A percentile compares a stretch with the other conserved stretches of the same genome.
phyloP scores from a whole-genome alignment of 108 stramenopile species.

The Skeletonema costatum region DNA sequence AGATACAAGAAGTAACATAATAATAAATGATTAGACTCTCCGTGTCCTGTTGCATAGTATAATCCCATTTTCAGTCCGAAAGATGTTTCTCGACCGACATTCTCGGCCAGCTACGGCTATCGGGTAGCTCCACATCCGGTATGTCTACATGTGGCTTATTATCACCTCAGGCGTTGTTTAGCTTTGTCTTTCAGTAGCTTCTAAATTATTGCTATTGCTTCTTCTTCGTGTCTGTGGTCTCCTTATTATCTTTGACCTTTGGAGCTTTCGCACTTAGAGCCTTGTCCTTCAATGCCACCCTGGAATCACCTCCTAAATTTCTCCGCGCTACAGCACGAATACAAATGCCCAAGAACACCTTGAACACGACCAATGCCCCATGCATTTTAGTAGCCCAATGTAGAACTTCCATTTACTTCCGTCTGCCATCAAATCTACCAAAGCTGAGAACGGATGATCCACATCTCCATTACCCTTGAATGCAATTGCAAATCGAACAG shows the following conservation, averaged over 20 bases:
- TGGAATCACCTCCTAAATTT: conserved; percentile 29
- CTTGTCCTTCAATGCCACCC: not conserved
- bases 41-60: too few relatives aligned
- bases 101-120: too few relatives aligned
- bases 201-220: not conserved
- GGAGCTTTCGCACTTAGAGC: not conserved
- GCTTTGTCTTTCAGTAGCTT: not conserved
- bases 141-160: too few relatives aligned
- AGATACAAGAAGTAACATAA: too few relatives aligned
- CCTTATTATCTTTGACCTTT: not conserved
- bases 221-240: not conserved
- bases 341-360: conserved; percentile 25
- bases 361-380: conserved; percentile 31
- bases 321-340: conserved; percentile 28
- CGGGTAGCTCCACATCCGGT: too few relatives aligned
- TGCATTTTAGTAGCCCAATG: conserved; percentile 7
- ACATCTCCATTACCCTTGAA: conserved; percentile 26
- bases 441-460: conserved; percentile 31
- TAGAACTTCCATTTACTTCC: conserved; percentile 34
- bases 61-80: too few relatives aligned
- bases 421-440: conserved; percentile 29
- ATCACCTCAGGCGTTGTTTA: too few relatives aligned
- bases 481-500: conserved; percentile 62
- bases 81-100: too few relatives aligned
- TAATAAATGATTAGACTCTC: too few relatives aligned